Percentiles rank a stretch among this genome's conserved stretches.
phyloP scores from a whole-genome alignment of 148 eudicot species.

The Persicaria maculosa region DNA sequence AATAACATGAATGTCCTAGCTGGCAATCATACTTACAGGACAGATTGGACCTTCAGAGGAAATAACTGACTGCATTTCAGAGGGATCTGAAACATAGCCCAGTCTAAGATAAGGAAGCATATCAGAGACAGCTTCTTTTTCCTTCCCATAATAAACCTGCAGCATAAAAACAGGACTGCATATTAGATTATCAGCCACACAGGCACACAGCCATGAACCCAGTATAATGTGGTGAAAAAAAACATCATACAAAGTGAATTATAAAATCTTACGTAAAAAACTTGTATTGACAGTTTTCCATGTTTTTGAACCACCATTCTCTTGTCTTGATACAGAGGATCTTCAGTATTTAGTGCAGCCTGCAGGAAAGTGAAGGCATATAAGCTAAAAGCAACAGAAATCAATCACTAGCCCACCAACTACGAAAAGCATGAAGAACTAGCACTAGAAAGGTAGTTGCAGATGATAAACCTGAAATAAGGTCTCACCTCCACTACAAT shows the following conservation, averaged over 20 bases:
- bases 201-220: background rate
- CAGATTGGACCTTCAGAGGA: constrained; percentile 95
- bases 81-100: constrained; percentile 96
- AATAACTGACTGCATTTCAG: constrained; percentile 88
- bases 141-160: constrained; percentile 86
- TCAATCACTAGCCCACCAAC: background rate
- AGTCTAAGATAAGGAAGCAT: constrained; percentile 91
- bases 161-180: constrained; percentile 4
- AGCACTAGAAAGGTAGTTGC: background rate
- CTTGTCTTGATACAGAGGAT: constrained; percentile 98
- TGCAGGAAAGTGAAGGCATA: constrained; percentile 21
- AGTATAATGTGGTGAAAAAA: constrained; percentile 7
- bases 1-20: background rate
- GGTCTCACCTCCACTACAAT: constrained; percentile 62
- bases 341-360: constrained; percentile 89
- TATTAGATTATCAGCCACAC: background rate
- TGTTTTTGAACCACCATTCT: constrained; percentile 95
- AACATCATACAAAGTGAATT: constrained; percentile 11
- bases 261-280: constrained; percentile 48
- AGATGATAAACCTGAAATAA: constrained; percentile 1
- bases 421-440: background rate
- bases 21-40: constrained; percentile 46
- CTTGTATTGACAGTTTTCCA: constrained; percentile 74
- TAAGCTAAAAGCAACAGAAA: constrained; percentile 1
- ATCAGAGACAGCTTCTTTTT: constrained; percentile 78